Conservation (phyloP, 768 basidiomycete genomes). For the Collybia mongolica region DNA sequence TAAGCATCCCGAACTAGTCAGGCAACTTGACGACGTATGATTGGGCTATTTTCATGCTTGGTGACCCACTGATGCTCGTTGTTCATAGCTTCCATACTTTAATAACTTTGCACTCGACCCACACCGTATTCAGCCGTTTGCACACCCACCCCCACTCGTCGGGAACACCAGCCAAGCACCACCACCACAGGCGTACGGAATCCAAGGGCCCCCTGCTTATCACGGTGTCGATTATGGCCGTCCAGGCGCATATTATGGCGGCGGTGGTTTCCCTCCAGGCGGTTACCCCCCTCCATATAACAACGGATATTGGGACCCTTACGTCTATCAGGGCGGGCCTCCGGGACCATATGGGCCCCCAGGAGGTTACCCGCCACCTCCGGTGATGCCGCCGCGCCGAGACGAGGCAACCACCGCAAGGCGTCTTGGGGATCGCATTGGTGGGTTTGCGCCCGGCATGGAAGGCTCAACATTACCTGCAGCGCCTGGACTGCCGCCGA, state of each 20-base stretch:
- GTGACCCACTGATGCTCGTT: slow-evolving; percentile 10
- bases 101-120: slow-evolving; percentile 98
- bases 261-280: slow-evolving; percentile 29
- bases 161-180: slow-evolving; percentile 69
- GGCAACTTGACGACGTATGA: slow-evolving; percentile 80
- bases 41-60: slow-evolving; percentile 5
- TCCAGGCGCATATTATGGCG: slow-evolving; percentile 31
- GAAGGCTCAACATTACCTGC: slow-evolving; percentile 49
- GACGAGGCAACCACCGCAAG: slow-evolving; percentile 59
- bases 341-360: slow-evolving; percentile 35
- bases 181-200: slow-evolving; percentile 84
- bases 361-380: slow-evolving; percentile 33
- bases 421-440: slow-evolving; percentile 77
- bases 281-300: slow-evolving; percentile 46
- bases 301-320: slow-evolving; percentile 42
- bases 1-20: slow-evolving; percentile 88
- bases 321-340: slow-evolving; percentile 38
- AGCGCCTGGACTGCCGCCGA: slow-evolving; percentile 76
- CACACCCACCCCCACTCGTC: slow-evolving; percentile 67
- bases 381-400: slow-evolving; percentile 44
- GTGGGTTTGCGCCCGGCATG: slow-evolving; percentile 62
- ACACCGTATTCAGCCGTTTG: slow-evolving; percentile 84
- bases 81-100: slow-evolving; percentile 75
- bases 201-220: slow-evolving; percentile 58
- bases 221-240: slow-evolving; percentile 35